Base-by-base conservation (phyloP, 371 early-diverging fungal species). In the Mucor irregularis region DNA sequence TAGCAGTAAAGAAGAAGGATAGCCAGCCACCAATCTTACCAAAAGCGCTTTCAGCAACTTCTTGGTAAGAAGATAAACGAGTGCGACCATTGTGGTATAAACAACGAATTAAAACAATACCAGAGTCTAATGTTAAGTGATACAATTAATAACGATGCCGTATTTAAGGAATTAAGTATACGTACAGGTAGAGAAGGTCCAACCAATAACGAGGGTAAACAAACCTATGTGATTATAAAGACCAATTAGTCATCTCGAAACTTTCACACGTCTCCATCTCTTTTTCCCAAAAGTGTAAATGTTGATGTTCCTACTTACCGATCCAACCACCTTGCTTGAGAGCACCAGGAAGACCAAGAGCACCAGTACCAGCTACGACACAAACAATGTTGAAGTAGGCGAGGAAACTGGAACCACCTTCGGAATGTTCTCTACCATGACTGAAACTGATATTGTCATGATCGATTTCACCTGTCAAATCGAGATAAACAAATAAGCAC, bases 361-460 rank as follows among this genome's bases (percentile, higher is more conserved):
- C 84, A 25, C 95, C 96, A 7, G 90, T 89, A 31, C 94, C 95
- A 4, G 92, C 91, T 14, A 91, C 83, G 6, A 93, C 89, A 73
- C 92, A 89, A 11, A 88, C 87, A 21, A 89, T 69, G 60, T 85
- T 89, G 35, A 83, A 76, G 55, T 81, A 84, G 16, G 86, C 80
- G n/a, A 68, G 61, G 46, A 80, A 80, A 33, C 62, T 58, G 5
- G 65, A 64, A 0, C 57, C 61, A 7, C 74, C 68, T 46, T 69
- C 61, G 7, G 48, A 51, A 52, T 74, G 59, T 40, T 74, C 71
- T 22, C 67, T 45, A 51, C 74, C 71, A 51, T 74, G 71, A 53
- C 53, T 56, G 35, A 70, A 64, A 33, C 51, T 51, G n/a, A 62
- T 33, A 28, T 38, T 55, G 21, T 62, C 52, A 24, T 52, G 35